These are phyloP conservation scores for Gilbertella persicaria DNA, from an alignment of 371 early-diverging fungal genomes.

Conservation along the genomic window DNA sequence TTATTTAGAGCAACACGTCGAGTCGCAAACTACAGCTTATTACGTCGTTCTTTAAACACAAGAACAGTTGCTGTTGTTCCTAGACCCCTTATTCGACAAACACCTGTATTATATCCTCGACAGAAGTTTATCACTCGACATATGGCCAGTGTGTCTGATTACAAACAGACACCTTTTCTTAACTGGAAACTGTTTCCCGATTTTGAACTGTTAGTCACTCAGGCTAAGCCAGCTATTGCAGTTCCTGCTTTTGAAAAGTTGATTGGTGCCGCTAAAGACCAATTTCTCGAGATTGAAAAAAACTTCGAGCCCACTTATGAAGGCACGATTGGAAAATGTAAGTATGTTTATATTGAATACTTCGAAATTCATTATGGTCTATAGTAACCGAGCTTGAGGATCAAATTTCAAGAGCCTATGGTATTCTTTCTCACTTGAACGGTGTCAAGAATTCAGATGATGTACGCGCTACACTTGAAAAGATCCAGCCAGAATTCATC, in stretches of 20 bases:
- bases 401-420: conserved; percentile 55
- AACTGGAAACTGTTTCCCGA: conserved; percentile 62
- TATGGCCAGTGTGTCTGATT: not conserved
- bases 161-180: conserved; percentile 38
- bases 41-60: conserved; percentile 16
- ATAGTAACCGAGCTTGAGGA: conserved; percentile 59
- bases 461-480: conserved; percentile 57
- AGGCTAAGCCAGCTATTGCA: conserved; percentile 49
- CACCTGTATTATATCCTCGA: not conserved
- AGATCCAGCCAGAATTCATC: conserved; percentile 59
- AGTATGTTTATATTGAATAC: not conserved
- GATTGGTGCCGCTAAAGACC: conserved; percentile 41
- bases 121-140: conserved; percentile 1
- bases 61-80: not conserved
- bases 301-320: conserved; percentile 64
- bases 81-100: not conserved
- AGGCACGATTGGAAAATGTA: conserved; percentile 62
- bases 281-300: conserved; percentile 52
- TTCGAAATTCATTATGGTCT: not conserved
- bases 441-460: conserved; percentile 64
- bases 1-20: conserved; percentile 8
- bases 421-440: conserved; percentile 61
- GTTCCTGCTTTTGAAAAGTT: conserved; percentile 56
- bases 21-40: conserved; percentile 11
- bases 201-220: conserved; percentile 44